Evolutionary conservation across 495 filamentous ascomycete species (phyloP), one percentile per base, ranked within the genome.

Genomic region (Penicillium subrubescens): DNA sequence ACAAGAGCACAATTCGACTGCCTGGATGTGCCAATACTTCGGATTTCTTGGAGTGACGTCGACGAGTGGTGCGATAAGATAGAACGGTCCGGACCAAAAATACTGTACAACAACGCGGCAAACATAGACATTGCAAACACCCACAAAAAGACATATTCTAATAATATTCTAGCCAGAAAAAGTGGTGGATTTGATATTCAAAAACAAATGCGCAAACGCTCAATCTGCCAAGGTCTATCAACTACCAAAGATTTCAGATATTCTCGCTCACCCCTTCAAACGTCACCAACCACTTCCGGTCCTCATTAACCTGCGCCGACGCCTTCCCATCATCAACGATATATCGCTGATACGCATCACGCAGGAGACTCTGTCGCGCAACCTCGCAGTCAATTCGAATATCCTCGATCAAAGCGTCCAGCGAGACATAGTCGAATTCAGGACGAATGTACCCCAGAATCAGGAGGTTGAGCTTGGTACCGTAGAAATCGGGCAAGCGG

Each of bases 381-480:
- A 99, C 93, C 71, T 91, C 87, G 71, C 94, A 94, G 78, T 99
- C 95, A 58, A 89, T 79, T 62, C 84, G 82, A 67, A 99, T 99
- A 78, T 99, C 95, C 67, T 89, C 85, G 41, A 97, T 86, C 74
- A 99, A 74, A 29, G 87, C 88, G 59, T 98, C 94, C 70, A 91
- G 80, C 54, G 85, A 88, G 34, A 88, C 85, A 78, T 99, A 99
- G 75, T 98, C 93, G 69, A 85, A 88, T 73, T 99, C 95, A 12
- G 90, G 89, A 44, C 95, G 86, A 43, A 99, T 92, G 75, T 89
- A 98, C 17, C 95, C 95, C 60, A 93, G 73, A 63, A 99, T 85
- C 25, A 91, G 68, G 7, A 98, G 81, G 56, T 91, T 88, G 81
- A 99, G 89, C 55, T 84, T 80, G 8, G 82, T 85, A 50, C 83